A percentile compares a stretch with the other conserved stretches of the same genome.
phyloP scores from a whole-genome alignment of 495 filamentous ascomycete genomes.

The Trichoderma gamsii region DNA sequence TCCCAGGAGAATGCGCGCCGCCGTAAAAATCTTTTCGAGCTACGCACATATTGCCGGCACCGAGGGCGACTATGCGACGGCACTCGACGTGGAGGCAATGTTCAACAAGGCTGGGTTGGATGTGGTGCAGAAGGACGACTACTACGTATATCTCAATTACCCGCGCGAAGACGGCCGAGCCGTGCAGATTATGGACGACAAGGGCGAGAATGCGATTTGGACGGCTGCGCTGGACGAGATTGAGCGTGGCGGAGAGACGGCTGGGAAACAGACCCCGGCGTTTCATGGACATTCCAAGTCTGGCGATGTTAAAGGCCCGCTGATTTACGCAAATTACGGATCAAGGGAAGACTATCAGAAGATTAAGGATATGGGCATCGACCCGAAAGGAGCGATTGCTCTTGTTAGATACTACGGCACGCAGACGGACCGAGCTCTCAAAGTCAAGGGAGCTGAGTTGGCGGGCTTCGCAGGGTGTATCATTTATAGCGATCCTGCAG shows the following conservation, averaged over 20 bases:
- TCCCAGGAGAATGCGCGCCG: slow-evolving; percentile 58
- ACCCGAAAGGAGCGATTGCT: slow-evolving; percentile 72
- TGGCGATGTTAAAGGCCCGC: slow-evolving; percentile 83
- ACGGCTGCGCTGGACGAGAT: slow-evolving; percentile 81
- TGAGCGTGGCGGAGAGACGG: slow-evolving; percentile 43
- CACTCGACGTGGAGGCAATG: slow-evolving; percentile 69
- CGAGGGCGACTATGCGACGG: slow-evolving; percentile 77
- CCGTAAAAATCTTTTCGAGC: slow-evolving; percentile 62
- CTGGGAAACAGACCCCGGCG: slow-evolving; percentile 55
- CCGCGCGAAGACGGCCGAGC: slow-evolving; percentile 68
- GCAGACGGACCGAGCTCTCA: slow-evolving; percentile 64
- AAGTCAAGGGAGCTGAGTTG: slow-evolving; percentile 83
- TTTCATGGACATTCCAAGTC: slow-evolving; percentile 89
- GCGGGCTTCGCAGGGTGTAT: slow-evolving; percentile 80
- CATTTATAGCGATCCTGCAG: slow-evolving; percentile 82
- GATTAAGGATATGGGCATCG: slow-evolving; percentile 63
- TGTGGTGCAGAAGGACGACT: slow-evolving; percentile 63
- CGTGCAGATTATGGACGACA: slow-evolving; percentile 65
- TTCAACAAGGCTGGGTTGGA: slow-evolving; percentile 69
- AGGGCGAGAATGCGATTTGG: slow-evolving; percentile 65
- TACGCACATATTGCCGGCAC: slow-evolving; percentile 88
- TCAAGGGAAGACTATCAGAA: slow-evolving; percentile 72
- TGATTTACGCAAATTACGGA: slow-evolving; percentile 93
- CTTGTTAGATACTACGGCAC: slow-evolving; percentile 76
- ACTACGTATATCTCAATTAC: slow-evolving; percentile 89